phyloP scores from a whole-genome alignment of 352 stramenopile genomes.

The Pythium myriotylum region DNA sequence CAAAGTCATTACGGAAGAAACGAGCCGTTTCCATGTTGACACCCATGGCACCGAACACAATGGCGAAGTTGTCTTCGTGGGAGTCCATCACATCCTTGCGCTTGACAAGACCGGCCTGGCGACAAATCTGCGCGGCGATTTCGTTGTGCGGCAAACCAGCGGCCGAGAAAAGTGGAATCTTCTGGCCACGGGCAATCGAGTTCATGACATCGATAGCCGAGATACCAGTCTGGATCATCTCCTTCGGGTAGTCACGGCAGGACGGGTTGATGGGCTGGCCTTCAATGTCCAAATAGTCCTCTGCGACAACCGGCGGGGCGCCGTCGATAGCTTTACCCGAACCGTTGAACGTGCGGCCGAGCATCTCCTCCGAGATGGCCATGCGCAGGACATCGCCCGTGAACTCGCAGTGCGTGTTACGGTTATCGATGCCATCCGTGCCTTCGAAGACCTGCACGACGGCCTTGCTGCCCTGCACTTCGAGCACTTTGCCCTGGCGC shows the following conservation, averaged over 20 bases:
- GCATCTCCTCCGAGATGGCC: constrained; percentile 99
- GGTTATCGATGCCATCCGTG: constrained; percentile 99
- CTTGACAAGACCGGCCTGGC: constrained; percentile 98
- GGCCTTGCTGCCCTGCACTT: constrained; percentile 97
- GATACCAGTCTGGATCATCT: constrained; percentile 99
- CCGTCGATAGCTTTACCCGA: constrained; percentile 98
- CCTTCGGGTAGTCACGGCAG: constrained; percentile 98
- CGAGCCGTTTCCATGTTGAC: constrained; percentile 99
- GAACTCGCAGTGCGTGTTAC: constrained; percentile 98
- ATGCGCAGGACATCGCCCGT: constrained; percentile 99
- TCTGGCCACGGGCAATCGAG: constrained; percentile 98
- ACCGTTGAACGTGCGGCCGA: constrained; percentile 96
- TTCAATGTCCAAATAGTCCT: constrained; percentile 99
- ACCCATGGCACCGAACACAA: constrained; percentile 99
- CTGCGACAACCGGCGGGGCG: constrained; percentile 96
- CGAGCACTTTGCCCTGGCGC: constrained; percentile 93
- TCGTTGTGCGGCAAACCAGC: constrained; percentile 99
- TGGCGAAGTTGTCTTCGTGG: constrained; percentile 99
- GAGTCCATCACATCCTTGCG: constrained; percentile 98
- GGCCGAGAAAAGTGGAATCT: constrained; percentile 99
- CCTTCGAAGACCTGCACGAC: constrained; percentile 98
- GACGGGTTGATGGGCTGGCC: constrained; percentile 99
- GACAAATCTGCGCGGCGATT: constrained; percentile 98
- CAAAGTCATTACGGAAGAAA: constrained; percentile 97
- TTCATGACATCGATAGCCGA: constrained; percentile 99